phyloP scores from a whole-genome alignment of 495 filamentous ascomycete species.

The Trichocladium antarcticum region DNA sequence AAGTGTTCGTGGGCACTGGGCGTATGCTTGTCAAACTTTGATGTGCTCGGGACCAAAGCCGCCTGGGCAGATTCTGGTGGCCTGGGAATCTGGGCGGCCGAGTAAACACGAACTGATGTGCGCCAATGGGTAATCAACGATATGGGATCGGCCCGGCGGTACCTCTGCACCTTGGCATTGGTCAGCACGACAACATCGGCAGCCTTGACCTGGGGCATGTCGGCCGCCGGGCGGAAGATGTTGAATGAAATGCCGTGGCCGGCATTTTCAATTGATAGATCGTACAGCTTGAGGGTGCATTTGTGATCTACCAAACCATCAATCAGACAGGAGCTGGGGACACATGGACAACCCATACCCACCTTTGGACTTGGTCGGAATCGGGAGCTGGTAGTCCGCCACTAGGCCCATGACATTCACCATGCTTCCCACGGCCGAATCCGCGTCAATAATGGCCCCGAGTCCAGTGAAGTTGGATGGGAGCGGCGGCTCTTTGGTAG shows the following conservation, averaged over 20 bases:
- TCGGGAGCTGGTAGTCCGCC: conserved; percentile 38
- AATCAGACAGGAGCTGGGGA: too few species aligned
- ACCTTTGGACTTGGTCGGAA: conserved; percentile 32
- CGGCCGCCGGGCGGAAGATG: conserved; percentile 33
- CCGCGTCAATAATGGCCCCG: conserved; percentile 23
- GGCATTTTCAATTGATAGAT: conserved; percentile 29
- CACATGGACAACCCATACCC: too few species aligned
- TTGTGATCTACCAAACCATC: conserved; percentile 32
- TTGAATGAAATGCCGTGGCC: conserved; percentile 23
- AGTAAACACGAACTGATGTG: conserved; percentile 31
- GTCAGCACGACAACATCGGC: conserved; percentile 35
- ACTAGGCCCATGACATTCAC: conserved; percentile 42
- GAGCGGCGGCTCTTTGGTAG: conserved; percentile 10
- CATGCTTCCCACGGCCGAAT: conserved; percentile 17
- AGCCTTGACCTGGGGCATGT: conserved; percentile 31
- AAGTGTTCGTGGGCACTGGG: conserved; percentile 20
- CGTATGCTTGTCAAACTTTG: conserved; percentile 1
- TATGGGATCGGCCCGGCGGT: conserved; percentile 3
- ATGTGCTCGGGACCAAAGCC: conserved; percentile 21
- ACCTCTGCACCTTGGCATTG: conserved; percentile 30
- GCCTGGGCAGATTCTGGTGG: conserved; percentile 25
- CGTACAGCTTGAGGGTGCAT: conserved; percentile 28
- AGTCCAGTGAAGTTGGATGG: conserved; percentile 26
- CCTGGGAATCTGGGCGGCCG: conserved; percentile 30
- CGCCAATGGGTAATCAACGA: conserved; percentile 31